Conservation (phyloP, 1,139 yeast species). For the Hyphopichia khmerensis region DNA sequence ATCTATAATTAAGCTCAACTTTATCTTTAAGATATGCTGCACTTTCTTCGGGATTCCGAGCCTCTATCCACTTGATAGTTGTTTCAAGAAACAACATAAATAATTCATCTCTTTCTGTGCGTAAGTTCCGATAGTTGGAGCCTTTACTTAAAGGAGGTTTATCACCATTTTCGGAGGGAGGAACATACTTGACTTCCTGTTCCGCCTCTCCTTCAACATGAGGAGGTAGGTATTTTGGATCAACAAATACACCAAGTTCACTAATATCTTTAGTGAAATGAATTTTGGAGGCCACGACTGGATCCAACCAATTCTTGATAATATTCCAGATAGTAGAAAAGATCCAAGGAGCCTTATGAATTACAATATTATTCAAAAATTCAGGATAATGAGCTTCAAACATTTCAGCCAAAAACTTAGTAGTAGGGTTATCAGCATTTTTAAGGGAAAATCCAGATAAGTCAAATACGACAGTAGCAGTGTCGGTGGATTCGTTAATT, state of each 20-base stretch:
- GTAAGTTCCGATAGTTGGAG: conserved; percentile 25
- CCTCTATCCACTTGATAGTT: conserved; percentile 42
- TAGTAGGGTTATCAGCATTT: conserved; percentile 45
- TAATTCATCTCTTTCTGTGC: conserved; percentile 33
- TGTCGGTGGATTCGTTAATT: conserved; percentile 34
- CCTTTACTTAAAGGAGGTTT: conserved; percentile 34
- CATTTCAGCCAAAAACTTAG: conserved; percentile 44
- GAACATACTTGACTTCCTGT: conserved; percentile 12
- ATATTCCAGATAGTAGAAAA: conserved; percentile 48
- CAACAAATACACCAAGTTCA: conserved; percentile 34
- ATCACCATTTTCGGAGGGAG: conserved; percentile 26
- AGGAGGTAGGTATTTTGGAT: conserved; percentile 34
- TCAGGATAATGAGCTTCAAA: conserved; percentile 53
- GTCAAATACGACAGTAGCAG: conserved; percentile 42
- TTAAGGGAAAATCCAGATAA: conserved; percentile 47
- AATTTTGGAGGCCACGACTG: conserved; percentile 45
- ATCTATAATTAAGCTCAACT: conserved; percentile 25
- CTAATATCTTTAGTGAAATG: conserved; percentile 40
- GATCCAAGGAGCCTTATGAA: conserved; percentile 52
- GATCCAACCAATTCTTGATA: conserved; percentile 47
- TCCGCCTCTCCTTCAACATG: conserved; percentile 41
- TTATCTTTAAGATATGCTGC: conserved; percentile 41
- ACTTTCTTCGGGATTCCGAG: conserved; percentile 40
- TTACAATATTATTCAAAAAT: conserved; percentile 38
- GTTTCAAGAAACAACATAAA: conserved; percentile 30